Conservation (phyloP, 1,284 basidiomycete genomes). For the Ceratobasidium sp. region DNA sequence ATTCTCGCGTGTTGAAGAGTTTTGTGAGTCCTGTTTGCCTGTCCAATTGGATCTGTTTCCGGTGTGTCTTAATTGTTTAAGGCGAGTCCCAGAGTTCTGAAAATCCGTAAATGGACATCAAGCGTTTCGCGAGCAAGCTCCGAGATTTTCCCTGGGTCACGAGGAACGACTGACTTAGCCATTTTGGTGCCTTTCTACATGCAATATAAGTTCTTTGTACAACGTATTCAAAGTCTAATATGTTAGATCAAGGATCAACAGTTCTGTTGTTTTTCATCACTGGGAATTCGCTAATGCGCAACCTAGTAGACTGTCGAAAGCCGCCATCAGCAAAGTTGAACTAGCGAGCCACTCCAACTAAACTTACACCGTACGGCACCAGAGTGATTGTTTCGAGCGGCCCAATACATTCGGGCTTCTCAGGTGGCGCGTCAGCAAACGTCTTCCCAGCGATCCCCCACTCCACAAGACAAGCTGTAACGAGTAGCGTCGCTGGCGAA, state of each 20-base stretch:
- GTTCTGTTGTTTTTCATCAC: constrained; percentile 7
- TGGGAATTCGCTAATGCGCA: constrained; percentile 21
- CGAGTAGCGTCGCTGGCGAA: not conserved
- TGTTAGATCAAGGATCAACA: not conserved
- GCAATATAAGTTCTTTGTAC: not conserved
- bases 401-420: constrained; percentile 23
- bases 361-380: constrained; percentile 11
- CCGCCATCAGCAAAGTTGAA: not conserved
- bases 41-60: constrained; percentile 25
- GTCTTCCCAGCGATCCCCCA: constrained; percentile 15
- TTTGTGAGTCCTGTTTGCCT: constrained; percentile 17
- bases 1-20: constrained; percentile 10
- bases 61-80: constrained; percentile 6
- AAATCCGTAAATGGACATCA: not conserved
- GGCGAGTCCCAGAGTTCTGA: not conserved
- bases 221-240: not conserved
- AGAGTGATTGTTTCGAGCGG: constrained; percentile 6
- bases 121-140: not conserved
- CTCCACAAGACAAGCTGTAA: constrained; percentile 10
- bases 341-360: not conserved
- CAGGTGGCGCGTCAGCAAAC: constrained; percentile 16
- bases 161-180: not conserved
- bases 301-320: constrained; percentile 2
- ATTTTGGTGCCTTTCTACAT: not conserved
- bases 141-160: constrained; percentile 31